Evolutionary conservation across 202 grass and related monocot genomes (phyloP), one percentile per base, ranked within the genome.

Genomic region (Thinopyrum obtusiflorum): DNA sequence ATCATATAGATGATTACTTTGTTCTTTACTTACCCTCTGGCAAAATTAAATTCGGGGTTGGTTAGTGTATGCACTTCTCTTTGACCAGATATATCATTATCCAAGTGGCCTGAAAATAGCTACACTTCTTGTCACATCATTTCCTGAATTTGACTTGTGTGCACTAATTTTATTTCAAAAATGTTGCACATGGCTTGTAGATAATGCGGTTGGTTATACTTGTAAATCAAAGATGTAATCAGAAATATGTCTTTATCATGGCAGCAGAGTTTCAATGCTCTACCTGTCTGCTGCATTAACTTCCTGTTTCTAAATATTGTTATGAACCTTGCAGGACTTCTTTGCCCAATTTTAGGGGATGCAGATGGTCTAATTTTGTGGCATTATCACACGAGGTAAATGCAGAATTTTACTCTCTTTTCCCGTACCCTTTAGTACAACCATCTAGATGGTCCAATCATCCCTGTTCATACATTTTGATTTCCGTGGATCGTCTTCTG

Each of bases 261-360:
- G 8, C 20, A 13, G 24, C 9, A 61, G 4, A 44, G 8, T 27
- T 42, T 79, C 4, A 8, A 65, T 80, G 13, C 20, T 65, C 1
- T 61, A 39, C 11, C 59, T 44, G 24, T 44, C 77, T 20, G 12
- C 23, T 59, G 17, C 36, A 44, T 80, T 27, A 29, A 28, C 6
- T 63, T 76, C 15, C 49, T 39, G 61, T 69, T 85, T 59, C 13
- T 82, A 70, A 89, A 77, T 77, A 53, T 26, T 69, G 11, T 47
- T 9, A 47, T 67, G 53, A 14, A 62, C 17, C 44, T 79, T 91
- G 65, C 89, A 86, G 89, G 73, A 85, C 59, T 88, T 88, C 25
- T 78, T 88, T 82, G 65, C 78, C 86, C 86, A 91, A 68, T 79
- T 91, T 91, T 91, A 91, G 82, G 18, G 78, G 89, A 86, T 62